Conservation (phyloP, 768 basidiomycete species). For the Pisolithus tinctorius region DNA sequence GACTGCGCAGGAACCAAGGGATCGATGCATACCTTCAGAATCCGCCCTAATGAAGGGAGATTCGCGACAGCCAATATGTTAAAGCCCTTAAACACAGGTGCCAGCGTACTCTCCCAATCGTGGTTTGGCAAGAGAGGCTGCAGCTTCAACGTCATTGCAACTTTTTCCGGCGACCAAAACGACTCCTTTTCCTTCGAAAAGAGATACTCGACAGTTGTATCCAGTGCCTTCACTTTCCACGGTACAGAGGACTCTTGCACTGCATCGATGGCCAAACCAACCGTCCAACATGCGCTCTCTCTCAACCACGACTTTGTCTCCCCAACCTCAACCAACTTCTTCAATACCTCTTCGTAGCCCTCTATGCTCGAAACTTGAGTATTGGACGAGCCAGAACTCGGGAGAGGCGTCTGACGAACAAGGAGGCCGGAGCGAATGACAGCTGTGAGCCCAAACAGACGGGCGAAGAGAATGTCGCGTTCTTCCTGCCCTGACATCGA, state of each 20-base stretch:
- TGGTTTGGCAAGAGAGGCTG: constrained; percentile 53
- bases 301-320: constrained; percentile 85
- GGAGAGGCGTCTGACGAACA: constrained; percentile 51
- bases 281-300: constrained; percentile 86
- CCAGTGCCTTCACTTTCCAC: constrained; percentile 68
- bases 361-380: constrained; percentile 49
- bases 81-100: constrained; percentile 71
- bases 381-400: constrained; percentile 46
- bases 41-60: constrained; percentile 60
- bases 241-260: constrained; percentile 51
- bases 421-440: constrained; percentile 82
- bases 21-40: constrained; percentile 60
- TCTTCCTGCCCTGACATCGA: constrained; percentile 89
- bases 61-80: constrained; percentile 69
- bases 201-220: constrained; percentile 41
- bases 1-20: neutral
- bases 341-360: constrained; percentile 53
- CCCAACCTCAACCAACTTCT: constrained; percentile 59
- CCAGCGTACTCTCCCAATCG: constrained; percentile 59
- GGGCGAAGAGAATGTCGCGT: constrained; percentile 86
- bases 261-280: constrained; percentile 57
- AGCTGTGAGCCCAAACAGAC: constrained; percentile 83
- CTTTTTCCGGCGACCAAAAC: constrained; percentile 82
- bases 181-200: constrained; percentile 28
- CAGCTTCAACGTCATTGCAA: constrained; percentile 71